A percentile compares a stretch with the other conserved stretches of the same genome.
Evolutionary conservation across 352 stramenopile species (phyloP).

Genomic region (Phytopythium chamaehyphon): DNA sequence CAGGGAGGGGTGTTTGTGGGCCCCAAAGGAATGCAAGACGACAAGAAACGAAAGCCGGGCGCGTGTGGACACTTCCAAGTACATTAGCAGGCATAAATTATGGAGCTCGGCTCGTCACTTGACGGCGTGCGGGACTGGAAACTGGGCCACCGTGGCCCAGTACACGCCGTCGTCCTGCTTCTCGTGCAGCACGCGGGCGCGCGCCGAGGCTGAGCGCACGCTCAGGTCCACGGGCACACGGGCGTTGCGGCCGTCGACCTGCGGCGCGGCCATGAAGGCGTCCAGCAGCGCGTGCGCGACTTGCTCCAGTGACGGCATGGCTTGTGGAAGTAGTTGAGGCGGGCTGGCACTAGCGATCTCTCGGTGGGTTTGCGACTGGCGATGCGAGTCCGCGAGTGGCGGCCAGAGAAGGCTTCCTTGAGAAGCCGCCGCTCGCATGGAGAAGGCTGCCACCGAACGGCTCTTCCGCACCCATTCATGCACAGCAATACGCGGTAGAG

Average conservation of each 20-base stretch:
- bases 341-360: too few relatives aligned
- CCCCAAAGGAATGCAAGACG: too few relatives aligned
- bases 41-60: too few relatives aligned
- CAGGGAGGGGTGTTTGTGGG: too few relatives aligned
- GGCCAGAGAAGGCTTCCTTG: background rate
- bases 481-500: too few relatives aligned
- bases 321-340: constrained; percentile 7
- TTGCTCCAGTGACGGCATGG: constrained; percentile 39
- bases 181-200: constrained; percentile 36
- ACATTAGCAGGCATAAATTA: background rate
- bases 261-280: constrained; percentile 77
- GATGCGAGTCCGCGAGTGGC: too few relatives aligned
- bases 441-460: too few relatives aligned
- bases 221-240: constrained; percentile 65
- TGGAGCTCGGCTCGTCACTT: too few relatives aligned
- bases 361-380: too few relatives aligned
- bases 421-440: too few relatives aligned
- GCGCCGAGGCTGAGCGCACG: constrained; percentile 36
- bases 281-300: constrained; percentile 48
- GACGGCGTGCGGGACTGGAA: constrained; percentile 29
- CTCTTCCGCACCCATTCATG: too few relatives aligned
- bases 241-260: constrained; percentile 61
- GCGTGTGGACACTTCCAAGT: too few relatives aligned
- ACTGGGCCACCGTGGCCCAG: constrained; percentile 51
- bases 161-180: constrained; percentile 49